Evolutionary conservation across 106 monocot genomes (phyloP).

Genomic region (Allium fistulosum): DNA sequence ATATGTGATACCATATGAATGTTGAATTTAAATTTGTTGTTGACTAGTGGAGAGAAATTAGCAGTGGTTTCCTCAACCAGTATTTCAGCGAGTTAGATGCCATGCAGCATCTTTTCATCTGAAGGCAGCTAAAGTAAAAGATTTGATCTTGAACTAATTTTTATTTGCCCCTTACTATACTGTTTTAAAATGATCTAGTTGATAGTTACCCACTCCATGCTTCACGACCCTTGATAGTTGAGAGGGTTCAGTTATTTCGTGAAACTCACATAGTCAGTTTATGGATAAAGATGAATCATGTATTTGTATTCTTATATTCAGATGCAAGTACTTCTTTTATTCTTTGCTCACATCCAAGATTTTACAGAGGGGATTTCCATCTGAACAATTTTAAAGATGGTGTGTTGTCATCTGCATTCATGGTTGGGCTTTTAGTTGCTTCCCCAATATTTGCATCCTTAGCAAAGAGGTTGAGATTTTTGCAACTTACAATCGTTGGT

Average conservation of each 20-base stretch:
- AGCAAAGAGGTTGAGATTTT: conserved; percentile 61
- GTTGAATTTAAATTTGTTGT: too few relatives aligned
- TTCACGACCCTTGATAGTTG: too few relatives aligned
- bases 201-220: not conserved
- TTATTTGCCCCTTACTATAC: not conserved
- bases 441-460: conserved; percentile 95
- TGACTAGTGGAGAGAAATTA: too few relatives aligned
- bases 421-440: conserved; percentile 91
- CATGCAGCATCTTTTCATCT: too few relatives aligned
- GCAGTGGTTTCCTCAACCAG: too few relatives aligned
- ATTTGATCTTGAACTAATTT: too few relatives aligned
- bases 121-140: too few relatives aligned
- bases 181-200: not conserved
- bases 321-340: not conserved
- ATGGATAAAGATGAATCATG: not conserved
- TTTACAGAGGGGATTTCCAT: conserved; percentile 82
- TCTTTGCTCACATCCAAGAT: not conserved
- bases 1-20: too few relatives aligned
- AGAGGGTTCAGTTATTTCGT: not conserved
- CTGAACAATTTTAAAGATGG: conserved; percentile 95
- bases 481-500: not conserved
- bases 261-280: not conserved
- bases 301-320: not conserved
- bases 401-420: conserved; percentile 91
- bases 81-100: too few relatives aligned